Percentiles rank a stretch among this genome's conserved stretches.
phyloP scores from a whole-genome alignment of 1,139 yeast species.

The Blastobotrys apis region DNA sequence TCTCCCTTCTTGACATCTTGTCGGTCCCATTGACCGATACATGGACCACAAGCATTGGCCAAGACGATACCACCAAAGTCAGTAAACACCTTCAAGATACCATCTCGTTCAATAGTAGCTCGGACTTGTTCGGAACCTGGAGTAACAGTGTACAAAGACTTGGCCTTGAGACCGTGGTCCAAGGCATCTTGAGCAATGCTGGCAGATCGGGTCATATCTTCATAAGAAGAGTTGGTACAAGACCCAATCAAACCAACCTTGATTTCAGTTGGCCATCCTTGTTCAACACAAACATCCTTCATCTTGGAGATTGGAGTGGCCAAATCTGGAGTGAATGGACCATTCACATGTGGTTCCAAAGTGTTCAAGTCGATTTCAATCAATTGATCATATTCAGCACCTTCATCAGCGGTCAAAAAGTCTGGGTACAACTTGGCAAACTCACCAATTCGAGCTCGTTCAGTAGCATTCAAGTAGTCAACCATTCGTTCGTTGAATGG shows the following conservation, averaged over 20 bases:
- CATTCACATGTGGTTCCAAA: slow-evolving; percentile 95
- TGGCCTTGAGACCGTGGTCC: slow-evolving; percentile 83
- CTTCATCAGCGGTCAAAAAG: slow-evolving; percentile 84
- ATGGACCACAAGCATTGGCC: slow-evolving; percentile 99
- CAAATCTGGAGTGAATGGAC: slow-evolving; percentile 99
- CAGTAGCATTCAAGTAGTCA: slow-evolving; percentile 84
- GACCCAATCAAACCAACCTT: slow-evolving; percentile 97
- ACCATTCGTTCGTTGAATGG: slow-evolving; percentile 92
- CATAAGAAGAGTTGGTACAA: slow-evolving; percentile 98
- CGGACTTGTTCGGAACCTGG: slow-evolving; percentile 99
- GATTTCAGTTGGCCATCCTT: slow-evolving; percentile 93
- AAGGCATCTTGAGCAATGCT: slow-evolving; percentile 90
- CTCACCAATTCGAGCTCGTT: slow-evolving; percentile 76
- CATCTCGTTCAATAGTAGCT: slow-evolving; percentile 98
- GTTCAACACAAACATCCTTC: slow-evolving; percentile 79
- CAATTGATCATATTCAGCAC: slow-evolving; percentile 93
- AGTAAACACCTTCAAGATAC: slow-evolving; percentile 82
- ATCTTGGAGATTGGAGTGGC: slow-evolving; percentile 95
- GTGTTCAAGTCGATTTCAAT: slow-evolving; percentile 92
- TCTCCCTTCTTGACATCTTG: slow-evolving; percentile 96
- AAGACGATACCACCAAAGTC: slow-evolving; percentile 93
- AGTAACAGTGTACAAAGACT: slow-evolving; percentile 87
- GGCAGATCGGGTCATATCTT: slow-evolving; percentile 98
- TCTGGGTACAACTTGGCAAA: slow-evolving; percentile 69
- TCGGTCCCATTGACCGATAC: slow-evolving; percentile 99